Evolutionary conservation across 108 stramenopile species (phyloP), one percentile per base, ranked within the genome.

Genomic region (Skeletonema potamos): DNA sequence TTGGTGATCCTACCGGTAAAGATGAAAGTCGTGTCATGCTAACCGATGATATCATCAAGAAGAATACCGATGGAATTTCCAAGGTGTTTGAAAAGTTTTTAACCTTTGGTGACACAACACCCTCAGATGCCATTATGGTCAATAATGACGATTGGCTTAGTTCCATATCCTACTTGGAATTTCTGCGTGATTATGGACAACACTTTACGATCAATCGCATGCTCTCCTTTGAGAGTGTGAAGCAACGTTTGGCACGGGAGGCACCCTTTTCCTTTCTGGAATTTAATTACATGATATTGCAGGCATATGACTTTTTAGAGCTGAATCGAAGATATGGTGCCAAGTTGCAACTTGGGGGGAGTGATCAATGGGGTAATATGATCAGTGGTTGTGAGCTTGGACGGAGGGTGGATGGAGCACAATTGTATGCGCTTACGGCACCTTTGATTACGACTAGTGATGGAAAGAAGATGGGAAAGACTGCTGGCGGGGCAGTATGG

Each of bases 341-440:
- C 6, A 62, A 69, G 17, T 71, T 99, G 69, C 99, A 99, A 74
- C 72, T 99, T 46, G 99, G 99, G 11, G 99, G 99, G 33, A 90
- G 88, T 28, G 99, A 99, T 84, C 99, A 99, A 76, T 99, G 99
- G 99, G 99, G 99, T 2, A 99, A 99, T 72, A 99, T 99, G 84
- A 84, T 96, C 28, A 73, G 81, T 33, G 99, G 99, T 12, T 89
- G 96, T 7, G 99, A 99, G 69, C 82, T 99, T 15, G 95, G 92
- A 22, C 83, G 98, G 20, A 70, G 92, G 18, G 85, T 94, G 26
- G 96, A 93, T 57, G 79, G 84, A 27, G 91, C 77, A 9, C 91
- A 93, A 37, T 75, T 98, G 12, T 96, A 92, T 74, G 99, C 96
- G 4, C 72, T 99, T 59, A 99, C 99, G 13, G 97, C 97, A 12